These are phyloP conservation scores for Urtica urens DNA, from an alignment of 306 rosid species.

Conservation along the genomic window DNA sequence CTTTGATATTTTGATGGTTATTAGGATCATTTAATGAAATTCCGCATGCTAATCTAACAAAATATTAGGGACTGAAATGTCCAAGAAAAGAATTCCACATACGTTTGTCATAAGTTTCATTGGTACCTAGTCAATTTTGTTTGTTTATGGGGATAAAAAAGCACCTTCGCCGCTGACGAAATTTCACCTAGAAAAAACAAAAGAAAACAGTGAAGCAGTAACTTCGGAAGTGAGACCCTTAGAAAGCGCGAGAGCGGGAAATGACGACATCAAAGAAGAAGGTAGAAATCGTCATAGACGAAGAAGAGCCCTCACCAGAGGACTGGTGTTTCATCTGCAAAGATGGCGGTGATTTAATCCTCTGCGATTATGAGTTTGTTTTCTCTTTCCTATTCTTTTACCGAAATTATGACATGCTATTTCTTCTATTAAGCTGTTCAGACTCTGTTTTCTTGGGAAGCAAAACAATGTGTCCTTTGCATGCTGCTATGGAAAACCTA, in stretches of 20 bases:
- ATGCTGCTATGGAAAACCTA: not conserved
- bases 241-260: not conserved
- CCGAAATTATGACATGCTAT: not conserved
- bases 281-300: not conserved
- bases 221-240: not conserved
- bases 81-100: too few relatives aligned
- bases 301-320: slow-evolving; percentile 22
- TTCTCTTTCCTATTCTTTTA: not conserved
- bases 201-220: not conserved
- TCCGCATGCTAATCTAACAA: too few relatives aligned
- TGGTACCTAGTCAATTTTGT: too few relatives aligned
- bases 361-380: slow-evolving; percentile 32
- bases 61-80: too few relatives aligned
- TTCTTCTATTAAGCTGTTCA: not conserved
- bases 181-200: too few relatives aligned
- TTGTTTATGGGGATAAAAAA: too few relatives aligned
- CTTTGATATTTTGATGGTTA: too few relatives aligned
- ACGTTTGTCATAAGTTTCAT: too few relatives aligned
- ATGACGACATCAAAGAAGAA: not conserved
- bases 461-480: slow-evolving; percentile 1
- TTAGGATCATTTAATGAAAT: too few relatives aligned
- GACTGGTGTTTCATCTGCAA: slow-evolving; percentile 50
- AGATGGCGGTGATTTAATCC: slow-evolving; percentile 35
- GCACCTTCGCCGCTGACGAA: too few relatives aligned
- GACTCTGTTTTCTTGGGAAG: not conserved